Base-by-base conservation (phyloP, 768 basidiomycete species). In the Podaxis mareebaensis region DNA sequence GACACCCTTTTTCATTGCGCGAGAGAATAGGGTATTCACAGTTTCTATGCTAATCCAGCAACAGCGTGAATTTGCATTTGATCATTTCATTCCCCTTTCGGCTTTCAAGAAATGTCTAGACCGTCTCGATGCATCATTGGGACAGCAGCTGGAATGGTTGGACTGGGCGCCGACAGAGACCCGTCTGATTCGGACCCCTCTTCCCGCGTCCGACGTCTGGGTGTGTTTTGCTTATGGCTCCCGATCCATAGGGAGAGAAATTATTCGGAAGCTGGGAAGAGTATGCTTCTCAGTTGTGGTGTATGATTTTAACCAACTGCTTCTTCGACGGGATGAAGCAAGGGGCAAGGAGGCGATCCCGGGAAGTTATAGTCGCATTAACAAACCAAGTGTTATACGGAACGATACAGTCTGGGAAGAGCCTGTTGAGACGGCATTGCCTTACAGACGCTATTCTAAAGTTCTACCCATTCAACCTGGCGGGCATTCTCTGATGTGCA, bases 181-280 rank as follows among this genome's bases (percentile, higher is more conserved):
- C 8, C 81, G 85, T 28, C 69, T 86, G 66, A 67, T 83, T 33
- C 71, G 72, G 6, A 70, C 73, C 10, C 58, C 22, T 46, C 61
- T 65, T 63, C 71, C 72, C 40, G 77, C 72, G 39, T 80, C 81
- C 12, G 65, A 70, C 26, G 70, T 77, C n/a, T 88, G 86, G 85
- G 83, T 85, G 7, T 88, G 86, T 73, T 85, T 84, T 66, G 79
- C 86, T 20, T 79, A 78, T 66, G 86, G 61, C 15, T 63, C 54
- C 28, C 61, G 55, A 51, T 63, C 15, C 11, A 40, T 57, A n/a
- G 85, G 22, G 76, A 76, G 28, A 78, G 76, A 63, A 84, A 79
- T 33, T 3, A 33, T 64, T 52, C 74, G 66, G 42, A 64, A n/a
- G 65, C 67, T 49, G 49, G 67, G 55, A 58, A 57, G 55, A 54